Evolutionary conservation across 192 early-diverging fungal species (phyloP).

Genomic region (Dissophora globulifera): DNA sequence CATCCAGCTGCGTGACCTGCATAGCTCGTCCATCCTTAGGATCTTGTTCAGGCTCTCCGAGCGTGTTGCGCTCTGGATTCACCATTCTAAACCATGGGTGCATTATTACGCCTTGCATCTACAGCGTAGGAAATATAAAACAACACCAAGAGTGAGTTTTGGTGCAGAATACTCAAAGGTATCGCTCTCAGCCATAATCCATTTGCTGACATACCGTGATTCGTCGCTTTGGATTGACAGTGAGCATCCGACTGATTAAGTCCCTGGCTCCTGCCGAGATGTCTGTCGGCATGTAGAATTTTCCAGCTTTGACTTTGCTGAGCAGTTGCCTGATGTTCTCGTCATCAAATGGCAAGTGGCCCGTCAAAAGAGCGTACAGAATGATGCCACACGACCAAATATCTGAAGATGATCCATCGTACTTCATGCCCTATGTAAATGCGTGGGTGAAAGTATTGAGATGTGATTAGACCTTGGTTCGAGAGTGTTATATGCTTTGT

Average conservation of each 20-base stretch:
- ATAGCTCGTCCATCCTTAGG: conserved; percentile 12
- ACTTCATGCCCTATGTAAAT: conserved; percentile 59
- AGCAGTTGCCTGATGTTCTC: conserved; percentile 45
- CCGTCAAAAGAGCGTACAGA: conserved; percentile 79
- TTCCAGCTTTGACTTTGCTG: conserved; percentile 58
- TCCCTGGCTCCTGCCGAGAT: conserved; percentile 59
- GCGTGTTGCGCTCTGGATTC: conserved; percentile 44
- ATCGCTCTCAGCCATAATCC: too few relatives aligned
- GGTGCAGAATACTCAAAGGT: too few relatives aligned
- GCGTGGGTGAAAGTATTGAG: background rate
- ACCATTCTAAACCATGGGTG: conserved; percentile 62
- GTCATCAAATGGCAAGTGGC: conserved; percentile 77
- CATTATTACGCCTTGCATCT: conserved; percentile 62
- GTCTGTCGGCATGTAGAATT: conserved; percentile 62
- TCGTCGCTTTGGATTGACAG: conserved; percentile 56
- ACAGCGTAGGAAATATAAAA: too few relatives aligned
- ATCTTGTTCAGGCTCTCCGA: conserved; percentile 38
- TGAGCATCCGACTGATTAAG: conserved; percentile 58
- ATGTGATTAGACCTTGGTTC: too few relatives aligned
- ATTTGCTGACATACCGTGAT: too few relatives aligned
- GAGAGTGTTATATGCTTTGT: too few relatives aligned
- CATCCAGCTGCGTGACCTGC: conserved; percentile 23
- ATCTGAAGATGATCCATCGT: conserved; percentile 77
- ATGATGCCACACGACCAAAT: conserved; percentile 87
- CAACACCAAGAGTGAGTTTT: too few relatives aligned